Evolutionary conservation across 2,329 filamentous ascomycete species (phyloP), one percentile per base, ranked within the genome.

Genomic region (Aspergillus fumigatiaffinis): DNA sequence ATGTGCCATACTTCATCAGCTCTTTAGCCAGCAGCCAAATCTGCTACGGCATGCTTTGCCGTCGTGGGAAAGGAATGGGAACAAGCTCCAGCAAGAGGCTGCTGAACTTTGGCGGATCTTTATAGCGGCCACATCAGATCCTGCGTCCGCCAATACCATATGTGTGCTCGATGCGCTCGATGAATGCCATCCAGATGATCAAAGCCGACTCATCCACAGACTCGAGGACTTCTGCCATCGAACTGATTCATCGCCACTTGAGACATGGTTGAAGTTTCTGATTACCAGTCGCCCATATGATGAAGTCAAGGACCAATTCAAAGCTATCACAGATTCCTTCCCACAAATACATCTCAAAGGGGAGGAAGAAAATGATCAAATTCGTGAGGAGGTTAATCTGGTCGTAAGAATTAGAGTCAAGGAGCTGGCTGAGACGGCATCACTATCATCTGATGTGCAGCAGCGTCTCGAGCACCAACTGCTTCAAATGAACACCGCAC

Each of bases 1-100:
- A 0, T 76, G 69, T 44, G 69, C 71, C 6, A 26, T 77, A 14
- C 64, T 77, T 0, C 72, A 77, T 62, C 73, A 78, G 51, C 60
- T 77, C 0, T 75, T 76, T 52, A 52, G 28, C 7, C 41, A 63
- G 9, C 58, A 62, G 38, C 63, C 64, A 12, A 3, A 61, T n/a
- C 63, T 76, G 0, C 49, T 76, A 10, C 38, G 2, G 38, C 57
- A 69, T 53, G 60, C 62, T 0, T 12, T 65, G 3, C 53, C 46
- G 1, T 46, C 59, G 1, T 66, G 53, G 50, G 42, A 64, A n/a
- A 65, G 56, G 4, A 66, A 67, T 47, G 63, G 63, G 9, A 9
- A 60, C 0, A 64, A 53, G 3, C 52, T 71, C 23, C 53, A 14
- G 8, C 35, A 57, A 21, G 61, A 65, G 23, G 32, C 44, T 32